Evolutionary conservation across 1,284 basidiomycete genomes (phyloP).

Genomic region (Microbotryum lychnidis-dioicae): DNA sequence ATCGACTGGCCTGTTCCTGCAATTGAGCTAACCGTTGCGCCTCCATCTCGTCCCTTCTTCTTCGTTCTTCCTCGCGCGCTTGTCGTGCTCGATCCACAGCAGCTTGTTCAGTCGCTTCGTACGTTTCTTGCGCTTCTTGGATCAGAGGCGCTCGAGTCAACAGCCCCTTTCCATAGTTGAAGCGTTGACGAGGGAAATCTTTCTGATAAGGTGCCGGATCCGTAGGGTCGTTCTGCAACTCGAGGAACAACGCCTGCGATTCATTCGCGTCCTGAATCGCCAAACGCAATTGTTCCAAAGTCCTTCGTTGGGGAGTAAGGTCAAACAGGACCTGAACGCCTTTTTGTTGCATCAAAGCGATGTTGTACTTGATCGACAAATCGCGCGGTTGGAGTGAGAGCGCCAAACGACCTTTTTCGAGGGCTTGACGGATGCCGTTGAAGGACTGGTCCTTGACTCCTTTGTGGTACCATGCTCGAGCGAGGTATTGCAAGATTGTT

Average conservation of each 20-base stretch:
- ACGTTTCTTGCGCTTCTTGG: constrained; percentile 59
- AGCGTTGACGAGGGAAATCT: constrained; percentile 77
- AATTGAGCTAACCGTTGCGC: constrained; percentile 55
- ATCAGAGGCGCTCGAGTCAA: constrained; percentile 66
- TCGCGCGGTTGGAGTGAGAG: constrained; percentile 71
- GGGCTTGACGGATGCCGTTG: constrained; percentile 64
- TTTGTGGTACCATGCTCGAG: constrained; percentile 84
- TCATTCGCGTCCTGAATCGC: constrained; percentile 76
- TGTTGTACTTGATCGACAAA: constrained; percentile 82
- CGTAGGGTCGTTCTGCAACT: constrained; percentile 64
- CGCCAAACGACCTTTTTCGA: constrained; percentile 55
- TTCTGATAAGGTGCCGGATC: constrained; percentile 67
- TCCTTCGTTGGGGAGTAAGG: constrained; percentile 62
- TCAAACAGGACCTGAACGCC: constrained; percentile 77
- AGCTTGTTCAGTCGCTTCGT: constrained; percentile 64
- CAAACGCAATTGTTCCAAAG: constrained; percentile 64
- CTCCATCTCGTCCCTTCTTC: constrained; percentile 49
- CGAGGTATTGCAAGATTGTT: constrained; percentile 64
- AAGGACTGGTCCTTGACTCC: constrained; percentile 78
- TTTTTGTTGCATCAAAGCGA: constrained; percentile 94
- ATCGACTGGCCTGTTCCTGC: constrained; percentile 54
- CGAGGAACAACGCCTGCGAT: constrained; percentile 82
- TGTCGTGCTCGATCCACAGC: constrained; percentile 33
- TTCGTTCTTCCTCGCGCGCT: constrained; percentile 54
- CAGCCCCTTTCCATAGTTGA: constrained; percentile 77